phyloP scores from a whole-genome alignment of 805 yeast species.

The Candida mattraensis region DNA sequence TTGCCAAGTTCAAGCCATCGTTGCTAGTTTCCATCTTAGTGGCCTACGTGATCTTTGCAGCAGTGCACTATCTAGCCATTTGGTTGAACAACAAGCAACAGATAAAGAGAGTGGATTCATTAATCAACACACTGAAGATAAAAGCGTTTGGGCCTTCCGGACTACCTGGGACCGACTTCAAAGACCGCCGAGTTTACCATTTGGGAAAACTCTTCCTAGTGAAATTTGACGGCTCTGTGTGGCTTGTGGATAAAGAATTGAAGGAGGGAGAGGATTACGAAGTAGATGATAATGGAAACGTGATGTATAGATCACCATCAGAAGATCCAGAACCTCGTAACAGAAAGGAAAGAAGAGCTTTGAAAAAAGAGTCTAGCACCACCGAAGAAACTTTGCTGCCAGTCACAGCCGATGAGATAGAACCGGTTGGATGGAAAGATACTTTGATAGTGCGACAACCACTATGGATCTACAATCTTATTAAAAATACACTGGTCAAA shows the following conservation, averaged over 20 bases:
- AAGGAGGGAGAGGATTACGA: constrained; percentile 25
- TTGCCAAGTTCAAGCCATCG: constrained; percentile 71
- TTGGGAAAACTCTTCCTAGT: constrained; percentile 55
- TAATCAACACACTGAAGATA: constrained; percentile 48
- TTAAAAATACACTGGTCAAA: background rate
- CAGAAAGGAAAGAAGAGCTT: constrained; percentile 19
- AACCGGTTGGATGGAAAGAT: constrained; percentile 47
- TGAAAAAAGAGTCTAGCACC: constrained; percentile 6
- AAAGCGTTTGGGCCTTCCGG: constrained; percentile 52
- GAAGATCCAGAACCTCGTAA: constrained; percentile 14
- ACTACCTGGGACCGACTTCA: constrained; percentile 36
- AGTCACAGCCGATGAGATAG: constrained; percentile 49
- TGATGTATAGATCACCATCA: constrained; percentile 13
- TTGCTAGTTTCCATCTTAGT: constrained; percentile 49
- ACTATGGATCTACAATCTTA: constrained; percentile 41
- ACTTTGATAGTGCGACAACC: constrained; percentile 45
- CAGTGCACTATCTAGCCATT: constrained; percentile 58
- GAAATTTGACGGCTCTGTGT: constrained; percentile 57
- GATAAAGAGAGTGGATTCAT: constrained; percentile 49
- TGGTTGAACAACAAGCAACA: constrained; percentile 57
- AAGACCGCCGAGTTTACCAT: constrained; percentile 42
- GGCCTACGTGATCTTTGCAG: constrained; percentile 49
- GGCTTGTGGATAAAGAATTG: constrained; percentile 44
- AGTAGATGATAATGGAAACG: constrained; percentile 21
- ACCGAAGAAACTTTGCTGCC: constrained; percentile 38